Percentiles rank a stretch among this genome's conserved stretches.
phyloP scores from a whole-genome alignment of 2,329 filamentous ascomycete species.

The Aspergillus phoenicis region DNA sequence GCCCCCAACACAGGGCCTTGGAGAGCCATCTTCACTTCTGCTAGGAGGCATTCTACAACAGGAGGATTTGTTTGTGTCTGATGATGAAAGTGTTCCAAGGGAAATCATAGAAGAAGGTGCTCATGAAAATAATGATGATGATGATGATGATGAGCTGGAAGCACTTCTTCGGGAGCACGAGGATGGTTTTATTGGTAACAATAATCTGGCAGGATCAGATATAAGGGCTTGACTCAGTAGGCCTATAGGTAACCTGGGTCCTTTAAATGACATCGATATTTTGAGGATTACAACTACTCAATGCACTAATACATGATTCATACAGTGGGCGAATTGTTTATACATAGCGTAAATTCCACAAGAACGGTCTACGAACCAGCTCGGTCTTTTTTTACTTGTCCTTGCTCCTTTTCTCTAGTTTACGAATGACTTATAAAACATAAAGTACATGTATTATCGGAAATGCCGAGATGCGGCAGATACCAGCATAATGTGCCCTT shows the following conservation, averaged over 20 bases:
- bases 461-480: too few species aligned
- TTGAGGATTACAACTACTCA: not conserved
- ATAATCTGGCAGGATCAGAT: not conserved
- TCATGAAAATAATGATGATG: slow-evolving; percentile 17
- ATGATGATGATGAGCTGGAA: slow-evolving; percentile 54
- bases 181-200: slow-evolving; percentile 7
- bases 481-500: too few species aligned
- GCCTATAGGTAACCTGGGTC: not conserved
- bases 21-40: not conserved
- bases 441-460: too few species aligned
- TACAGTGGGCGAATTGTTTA: not conserved
- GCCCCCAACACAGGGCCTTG: not conserved
- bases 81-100: not conserved
- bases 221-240: not conserved
- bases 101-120: not conserved
- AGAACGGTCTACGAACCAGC: not conserved
- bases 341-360: not conserved
- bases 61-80: not conserved
- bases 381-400: not conserved
- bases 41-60: not conserved
- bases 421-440: not conserved
- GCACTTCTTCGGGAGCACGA: slow-evolving; percentile 56
- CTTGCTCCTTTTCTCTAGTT: not conserved
- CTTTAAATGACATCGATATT: not conserved
- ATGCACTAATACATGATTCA: not conserved